phyloP scores from a whole-genome alignment of 2,329 filamentous ascomycete species.

The Aspergillus ibericus region DNA sequence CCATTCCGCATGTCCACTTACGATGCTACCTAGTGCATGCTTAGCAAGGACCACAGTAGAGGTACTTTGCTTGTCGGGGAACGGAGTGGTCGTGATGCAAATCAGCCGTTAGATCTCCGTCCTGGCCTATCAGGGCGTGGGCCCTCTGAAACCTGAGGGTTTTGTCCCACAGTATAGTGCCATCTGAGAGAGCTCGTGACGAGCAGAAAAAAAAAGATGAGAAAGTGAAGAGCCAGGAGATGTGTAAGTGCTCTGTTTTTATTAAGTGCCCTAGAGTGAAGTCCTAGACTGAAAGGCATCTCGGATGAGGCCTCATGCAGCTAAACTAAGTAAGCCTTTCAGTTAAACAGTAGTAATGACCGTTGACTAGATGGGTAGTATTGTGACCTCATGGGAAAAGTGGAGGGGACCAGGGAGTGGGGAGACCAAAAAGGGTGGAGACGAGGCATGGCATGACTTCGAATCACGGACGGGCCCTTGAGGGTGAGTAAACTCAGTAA shows the following conservation, averaged over 20 bases:
- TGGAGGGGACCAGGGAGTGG: neutral
- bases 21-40: neutral
- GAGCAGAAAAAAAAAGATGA: neutral
- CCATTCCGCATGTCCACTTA: neutral
- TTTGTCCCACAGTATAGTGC: neutral
- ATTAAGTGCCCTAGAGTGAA: too few species aligned
- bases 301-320: neutral
- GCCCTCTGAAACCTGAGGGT: neutral
- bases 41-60: neutral
- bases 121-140: neutral
- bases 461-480: neutral
- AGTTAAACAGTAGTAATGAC: neutral
- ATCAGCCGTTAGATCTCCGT: constrained; percentile 2
- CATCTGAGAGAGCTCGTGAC: neutral
- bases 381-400: neutral
- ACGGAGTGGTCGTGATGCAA: neutral
- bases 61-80: neutral
- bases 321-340: neutral
- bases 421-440: neutral
- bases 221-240: neutral
- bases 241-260: neutral
- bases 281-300: neutral
- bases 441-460: neutral
- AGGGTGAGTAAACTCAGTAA: neutral
- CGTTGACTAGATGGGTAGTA: neutral